These are phyloP conservation scores for Eremochloa ophiuroides DNA, from an alignment of 176 grass and related monocot species.

Conservation along the genomic window DNA sequence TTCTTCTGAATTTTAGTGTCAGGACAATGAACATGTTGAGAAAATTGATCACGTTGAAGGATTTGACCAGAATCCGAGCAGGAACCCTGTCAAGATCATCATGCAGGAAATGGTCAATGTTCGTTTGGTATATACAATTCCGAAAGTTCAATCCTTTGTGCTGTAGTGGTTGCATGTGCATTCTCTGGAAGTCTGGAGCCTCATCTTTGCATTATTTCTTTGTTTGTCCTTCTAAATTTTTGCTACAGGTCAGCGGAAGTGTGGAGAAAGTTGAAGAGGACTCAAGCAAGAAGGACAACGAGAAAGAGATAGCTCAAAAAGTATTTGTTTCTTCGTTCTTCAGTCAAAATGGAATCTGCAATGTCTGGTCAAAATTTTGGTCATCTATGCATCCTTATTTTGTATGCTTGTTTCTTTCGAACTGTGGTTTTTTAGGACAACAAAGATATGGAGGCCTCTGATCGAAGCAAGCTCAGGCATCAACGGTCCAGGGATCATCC, in stretches of 20 bases:
- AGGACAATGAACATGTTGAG: background rate
- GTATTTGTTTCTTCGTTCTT: background rate
- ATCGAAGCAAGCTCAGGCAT: background rate
- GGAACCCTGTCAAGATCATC: background rate
- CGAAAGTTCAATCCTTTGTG: background rate
- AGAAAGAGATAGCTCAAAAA: background rate
- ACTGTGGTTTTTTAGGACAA: constrained; percentile 13
- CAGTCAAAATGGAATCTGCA: background rate
- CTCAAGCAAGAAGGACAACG: background rate
- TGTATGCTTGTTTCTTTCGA: background rate
- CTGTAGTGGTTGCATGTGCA: background rate
- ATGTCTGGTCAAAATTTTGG: background rate
- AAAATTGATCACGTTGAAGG: background rate
- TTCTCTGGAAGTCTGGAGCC: background rate
- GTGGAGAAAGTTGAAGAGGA: background rate
- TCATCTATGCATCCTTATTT: constrained; percentile 9
- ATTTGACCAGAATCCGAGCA: background rate
- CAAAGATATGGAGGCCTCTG: constrained; percentile 8
- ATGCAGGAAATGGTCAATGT: background rate
- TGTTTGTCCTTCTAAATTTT: background rate
- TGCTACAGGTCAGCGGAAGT: background rate
- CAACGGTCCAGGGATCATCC: background rate
- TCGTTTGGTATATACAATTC: background rate
- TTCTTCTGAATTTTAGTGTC: background rate
- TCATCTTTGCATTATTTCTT: background rate